These are phyloP conservation scores for Nymphaea colorata DNA, from an alignment of 164 flowering plant species.

Conservation along the genomic window DNA sequence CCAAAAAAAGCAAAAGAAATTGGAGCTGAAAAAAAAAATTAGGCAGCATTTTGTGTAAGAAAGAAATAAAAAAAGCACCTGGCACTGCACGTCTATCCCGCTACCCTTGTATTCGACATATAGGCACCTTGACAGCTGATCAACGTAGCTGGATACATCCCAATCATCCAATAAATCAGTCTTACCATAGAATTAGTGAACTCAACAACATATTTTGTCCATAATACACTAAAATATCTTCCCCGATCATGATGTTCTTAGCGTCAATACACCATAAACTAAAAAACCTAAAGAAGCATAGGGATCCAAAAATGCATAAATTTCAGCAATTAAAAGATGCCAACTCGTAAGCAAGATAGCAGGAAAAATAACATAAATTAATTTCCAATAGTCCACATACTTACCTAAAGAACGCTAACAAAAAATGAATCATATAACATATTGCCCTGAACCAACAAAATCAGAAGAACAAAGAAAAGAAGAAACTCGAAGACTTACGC, in stretches of 20 bases:
- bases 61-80: slow-evolving; percentile 28
- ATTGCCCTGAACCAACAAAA: no score
- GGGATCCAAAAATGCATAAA: background rate
- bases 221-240: no score
- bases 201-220: background rate
- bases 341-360: background rate
- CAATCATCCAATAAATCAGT: background rate
- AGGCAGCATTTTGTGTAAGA: background rate
- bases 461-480: background rate
- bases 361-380: no score
- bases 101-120: slow-evolving; percentile 46
- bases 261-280: no score
- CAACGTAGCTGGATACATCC: slow-evolving; percentile 30
- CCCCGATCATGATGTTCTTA: no score
- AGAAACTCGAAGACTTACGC: slow-evolving; percentile 37
- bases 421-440: no score
- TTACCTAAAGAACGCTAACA: no score
- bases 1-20: background rate
- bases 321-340: no score
- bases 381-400: background rate
- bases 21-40: background rate
- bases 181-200: background rate
- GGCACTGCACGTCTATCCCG: slow-evolving; percentile 68
- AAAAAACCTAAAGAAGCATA: background rate
- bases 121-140: slow-evolving; percentile 47